phyloP scores from a whole-genome alignment of 2,329 filamentous ascomycete species.

The Rutstroemia sydowiana region DNA sequence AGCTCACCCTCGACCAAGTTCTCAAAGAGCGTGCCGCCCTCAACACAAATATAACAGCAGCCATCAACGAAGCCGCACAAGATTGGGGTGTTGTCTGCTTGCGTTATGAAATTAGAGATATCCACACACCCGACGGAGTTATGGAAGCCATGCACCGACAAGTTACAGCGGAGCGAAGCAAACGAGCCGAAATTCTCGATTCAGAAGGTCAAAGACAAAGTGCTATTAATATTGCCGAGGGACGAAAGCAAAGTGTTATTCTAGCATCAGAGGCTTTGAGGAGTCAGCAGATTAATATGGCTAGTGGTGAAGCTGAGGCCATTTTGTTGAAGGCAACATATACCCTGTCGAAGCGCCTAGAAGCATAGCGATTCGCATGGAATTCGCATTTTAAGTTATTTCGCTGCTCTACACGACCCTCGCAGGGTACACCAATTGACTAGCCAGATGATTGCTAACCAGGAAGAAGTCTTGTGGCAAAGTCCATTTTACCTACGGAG shows the following conservation, averaged over 20 bases:
- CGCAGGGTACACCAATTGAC: too few species aligned
- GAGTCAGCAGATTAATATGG: conserved; percentile 88
- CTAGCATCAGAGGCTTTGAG: conserved; percentile 87
- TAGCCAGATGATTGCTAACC: too few species aligned
- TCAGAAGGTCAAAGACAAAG: conserved; percentile 95
- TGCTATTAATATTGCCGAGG: conserved; percentile 98
- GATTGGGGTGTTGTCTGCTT: conserved; percentile 96
- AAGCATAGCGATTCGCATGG: too few species aligned
- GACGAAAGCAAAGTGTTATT: conserved; percentile 93
- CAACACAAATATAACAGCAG: conserved; percentile 97
- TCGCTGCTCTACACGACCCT: conserved; percentile 40
- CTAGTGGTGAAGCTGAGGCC: conserved; percentile 87
- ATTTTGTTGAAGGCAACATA: conserved; percentile 80
- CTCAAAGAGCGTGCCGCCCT: conserved; percentile 93
- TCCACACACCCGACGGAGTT: conserved; percentile 88
- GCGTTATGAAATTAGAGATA: conserved; percentile 96
- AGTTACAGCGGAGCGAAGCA: conserved; percentile 93
- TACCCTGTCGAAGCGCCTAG: conserved; percentile 38
- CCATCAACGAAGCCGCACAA: conserved; percentile 95
- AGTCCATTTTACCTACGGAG: too few species aligned
- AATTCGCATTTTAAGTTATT: too few species aligned
- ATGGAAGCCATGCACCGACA: conserved; percentile 98
- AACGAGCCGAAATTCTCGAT: conserved; percentile 95
- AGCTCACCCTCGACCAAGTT: conserved; percentile 92
- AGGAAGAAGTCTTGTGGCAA: too few species aligned